Base-by-base conservation (phyloP, 2,329 filamentous ascomycete genomes). In the Alternaria angustiovoidea region DNA sequence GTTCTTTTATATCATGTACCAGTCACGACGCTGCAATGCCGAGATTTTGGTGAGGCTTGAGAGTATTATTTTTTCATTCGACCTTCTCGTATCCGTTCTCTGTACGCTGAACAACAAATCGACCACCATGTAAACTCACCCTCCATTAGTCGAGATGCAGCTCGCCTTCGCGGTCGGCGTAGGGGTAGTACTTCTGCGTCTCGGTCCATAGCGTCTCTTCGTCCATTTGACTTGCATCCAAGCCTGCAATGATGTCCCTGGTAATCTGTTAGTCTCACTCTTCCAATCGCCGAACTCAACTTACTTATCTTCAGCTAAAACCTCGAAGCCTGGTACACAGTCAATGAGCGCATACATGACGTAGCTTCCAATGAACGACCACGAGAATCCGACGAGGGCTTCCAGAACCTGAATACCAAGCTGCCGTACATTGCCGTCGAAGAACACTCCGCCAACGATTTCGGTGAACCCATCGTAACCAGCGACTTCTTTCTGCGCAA, bases 231-330 rank as follows among this genome's bases (percentile, higher is more conserved):
- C 80, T 81, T n/a, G 79, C 79, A 67, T 85, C 83, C 64, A 85
- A 79, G 1, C 83, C 83, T 28, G 78, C 74, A 59, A 81, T 79
- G 28, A 85, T 78, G 49, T 85, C 80, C 63, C 80, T 81, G 51
- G 16, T 12, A n/a, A 32, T 55, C 52, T 49, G 57, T 70, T 43
- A 64, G 57, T 43, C 8, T 18, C n/a, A 11, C 24, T 3, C 32
- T 18, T 34, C 39, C 20, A 9, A 44, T 8, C n/a, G 6, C 28
- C 47, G n/a, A 43, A 43, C 16, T 7, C 34, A n/a, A 79, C 82
- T 76, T 70, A 86, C 83, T 84, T 82, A 67, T 86, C 83, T 20
- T 78, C 77, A 6, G 83, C 83, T 64, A 86, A 66, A 6, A 86
- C 83, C 63, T 86, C 83, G 11, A 84, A 76, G 1, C 83, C 84